Base-by-base conservation (phyloP, 768 basidiomycete species). In the Lentinula lateritia region DNA sequence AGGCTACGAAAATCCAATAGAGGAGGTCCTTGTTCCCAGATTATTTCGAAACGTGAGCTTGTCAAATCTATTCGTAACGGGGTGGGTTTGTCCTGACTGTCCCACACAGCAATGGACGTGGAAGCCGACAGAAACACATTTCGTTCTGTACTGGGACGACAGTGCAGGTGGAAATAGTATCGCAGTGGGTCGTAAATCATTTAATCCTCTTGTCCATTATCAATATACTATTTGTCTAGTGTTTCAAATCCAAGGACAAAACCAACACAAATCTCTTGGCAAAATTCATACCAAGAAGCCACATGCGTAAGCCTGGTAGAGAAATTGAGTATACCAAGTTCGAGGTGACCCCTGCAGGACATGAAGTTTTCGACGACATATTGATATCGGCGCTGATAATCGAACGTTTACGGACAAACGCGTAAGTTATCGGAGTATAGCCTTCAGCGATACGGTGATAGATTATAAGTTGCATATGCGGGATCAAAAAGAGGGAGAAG, bases 291-390 rank as follows among this genome's bases (percentile, higher is more conserved):
- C 74, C 74, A 36, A 70, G 76, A 6, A 66, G 61, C 48, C 67
- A 73, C 42, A 66, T 69, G 15, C 71, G 77, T 56, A 73, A 71
- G 55, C 71, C 73, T 54, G 75, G 76, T 18, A 71, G 74, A 61
- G 63, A 71, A 28, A 60, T 65, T 18, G 74, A 74, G 52, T 65
- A 68, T 58, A 71, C 74, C 28, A 74, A 73, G 58, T 64, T 80
- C 50, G 71, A 79, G 16, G 71, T 80, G 16, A 71, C 74, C 28
- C 74, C 78, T 1, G 66, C 70, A 62, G 78, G 78, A 0, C 74
- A 78, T 61, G 74, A 75, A 50, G 68, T 66, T 53, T 70, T 79
- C 50, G 79, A 80, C 57, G 78, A 80, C 50, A 74, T 79, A 34
- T 64, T 79, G 16, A 71, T 80, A 57, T 78, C 76, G n/a, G 72